Evolutionary conservation across 106 monocot species (phyloP), one percentile per base, ranked within the genome.

Genomic region (Acanthochlamys bracteata): DNA sequence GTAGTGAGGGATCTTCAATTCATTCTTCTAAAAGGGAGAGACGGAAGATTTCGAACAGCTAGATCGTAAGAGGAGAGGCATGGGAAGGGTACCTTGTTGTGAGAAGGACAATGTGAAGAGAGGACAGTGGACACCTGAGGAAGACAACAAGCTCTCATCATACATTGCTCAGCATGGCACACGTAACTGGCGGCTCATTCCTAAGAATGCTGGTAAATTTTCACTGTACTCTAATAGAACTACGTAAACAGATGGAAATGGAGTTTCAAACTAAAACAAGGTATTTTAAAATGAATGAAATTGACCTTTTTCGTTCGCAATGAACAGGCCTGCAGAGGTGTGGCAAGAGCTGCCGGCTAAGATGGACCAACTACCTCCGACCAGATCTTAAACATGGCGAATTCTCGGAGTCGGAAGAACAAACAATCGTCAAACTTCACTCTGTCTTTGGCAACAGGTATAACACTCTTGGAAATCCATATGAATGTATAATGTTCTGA

Each of bases 101-200:
- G 96, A 96, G 78, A 96, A 85, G 84, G 96, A 91, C 56, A 91
- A 65, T 57, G 96, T 91, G 21, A 96, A 91, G 73, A 78, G 85
- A 39, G 96, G 96, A 7, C 96, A 96, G 80, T 96, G 96, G 90
- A 96, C 96, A 6, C 91, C 84, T 10, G 96, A 96, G 52, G 96
- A 96, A 47, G 96, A 96, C 68, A 96, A 76, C 80, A 88, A 91
- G 78, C 96, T 96, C 57, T 79, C 91, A 55, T 83, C 91, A 25
- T 96, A 96, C 74, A 96, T 96, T 41, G 80, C 96, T 7, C 96
- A 85, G 54, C 83, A 96, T 47, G 96, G 96, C 63, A 88, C 91
- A 42, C 84, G 90, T 14, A 96, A 96, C 43, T 96, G 96, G 96
- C 82, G 96, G 3, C 84, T 96, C 71, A 83, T 96, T 39, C 96